phyloP scores from a whole-genome alignment of 495 filamentous ascomycete genomes.

The Aspergillus cavernicola region DNA sequence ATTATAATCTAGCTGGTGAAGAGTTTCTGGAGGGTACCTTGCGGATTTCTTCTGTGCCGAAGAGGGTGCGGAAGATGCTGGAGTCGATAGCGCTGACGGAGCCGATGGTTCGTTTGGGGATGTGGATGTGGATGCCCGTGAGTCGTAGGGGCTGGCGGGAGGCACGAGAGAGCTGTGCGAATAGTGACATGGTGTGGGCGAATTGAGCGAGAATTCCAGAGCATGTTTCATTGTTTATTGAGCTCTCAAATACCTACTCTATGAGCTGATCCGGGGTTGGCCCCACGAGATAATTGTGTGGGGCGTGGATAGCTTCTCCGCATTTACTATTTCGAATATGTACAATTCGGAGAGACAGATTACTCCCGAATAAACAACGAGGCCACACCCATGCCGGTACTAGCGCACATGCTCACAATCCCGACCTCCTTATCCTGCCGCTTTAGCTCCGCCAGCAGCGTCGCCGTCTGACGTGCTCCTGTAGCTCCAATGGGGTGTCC shows the following conservation, averaged over 20 bases:
- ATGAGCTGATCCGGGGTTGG: neutral
- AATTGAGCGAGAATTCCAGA: neutral
- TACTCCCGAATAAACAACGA: constrained; percentile 70
- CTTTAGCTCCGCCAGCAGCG: constrained; percentile 65
- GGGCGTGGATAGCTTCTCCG: neutral
- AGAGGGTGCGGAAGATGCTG: constrained; percentile 44
- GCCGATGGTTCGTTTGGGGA: constrained; percentile 19
- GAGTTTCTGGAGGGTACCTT: constrained; percentile 24
- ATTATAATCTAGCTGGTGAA: too few species aligned
- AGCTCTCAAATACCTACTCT: neutral
- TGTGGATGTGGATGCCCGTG: neutral
- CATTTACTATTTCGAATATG: neutral
- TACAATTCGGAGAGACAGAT: too few species aligned
- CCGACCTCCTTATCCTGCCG: constrained; percentile 68
- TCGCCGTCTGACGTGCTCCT: constrained; percentile 68
- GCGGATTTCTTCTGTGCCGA: constrained; percentile 50
- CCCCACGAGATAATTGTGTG: neutral
- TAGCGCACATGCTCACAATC: constrained; percentile 75
- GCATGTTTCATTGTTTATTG: too few species aligned
- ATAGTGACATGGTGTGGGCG: neutral
- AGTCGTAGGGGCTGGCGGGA: constrained; percentile 1
- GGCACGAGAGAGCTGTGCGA: constrained; percentile 13
- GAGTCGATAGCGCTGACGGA: constrained; percentile 49
- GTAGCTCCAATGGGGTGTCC: constrained; percentile 38
- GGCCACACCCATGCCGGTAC: constrained; percentile 77